Evolutionary conservation across 306 rosid genomes (phyloP).

Genomic region (Glycine latifolia): DNA sequence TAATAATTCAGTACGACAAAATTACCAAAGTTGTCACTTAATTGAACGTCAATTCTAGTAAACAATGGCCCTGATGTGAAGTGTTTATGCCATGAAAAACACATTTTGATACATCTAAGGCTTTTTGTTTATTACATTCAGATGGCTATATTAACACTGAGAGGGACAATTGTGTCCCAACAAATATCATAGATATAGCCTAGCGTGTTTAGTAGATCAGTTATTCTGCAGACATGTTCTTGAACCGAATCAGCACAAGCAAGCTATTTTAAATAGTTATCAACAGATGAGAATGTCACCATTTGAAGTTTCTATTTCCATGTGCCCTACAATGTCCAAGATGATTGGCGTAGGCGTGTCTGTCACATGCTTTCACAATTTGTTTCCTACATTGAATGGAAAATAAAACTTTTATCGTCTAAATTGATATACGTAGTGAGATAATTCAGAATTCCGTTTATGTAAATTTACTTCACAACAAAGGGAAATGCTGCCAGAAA

Average conservation of each 20-base stretch:
- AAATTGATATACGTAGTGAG: background rate
- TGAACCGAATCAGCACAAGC: constrained; percentile 40
- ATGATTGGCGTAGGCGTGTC: constrained; percentile 8
- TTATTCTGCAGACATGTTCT: constrained; percentile 42
- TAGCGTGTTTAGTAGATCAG: constrained; percentile 26
- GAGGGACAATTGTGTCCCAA: constrained; percentile 43
- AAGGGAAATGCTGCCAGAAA: background rate
- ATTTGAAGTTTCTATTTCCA: constrained; percentile 20
- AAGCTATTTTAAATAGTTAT: constrained; percentile 24
- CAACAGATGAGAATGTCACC: constrained; percentile 40
- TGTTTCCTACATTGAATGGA: constrained; percentile 41
- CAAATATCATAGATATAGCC: constrained; percentile 17
- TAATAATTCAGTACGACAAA: background rate
- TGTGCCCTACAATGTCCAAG: background rate
- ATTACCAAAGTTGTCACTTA: background rate
- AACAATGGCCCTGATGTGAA: constrained; percentile 25
- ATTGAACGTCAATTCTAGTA: background rate
- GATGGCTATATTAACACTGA: constrained; percentile 11
- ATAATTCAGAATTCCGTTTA: background rate
- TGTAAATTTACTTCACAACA: background rate
- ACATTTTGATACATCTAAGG: constrained; percentile 23
- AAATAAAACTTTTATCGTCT: constrained; percentile 33
- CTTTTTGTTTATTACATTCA: constrained; percentile 35
- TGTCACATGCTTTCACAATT: constrained; percentile 26
- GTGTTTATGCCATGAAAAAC: background rate